These are phyloP conservation scores for Aspergillus costaricaensis DNA, from an alignment of 2,329 filamentous ascomycete genomes.

Conservation along the genomic window DNA sequence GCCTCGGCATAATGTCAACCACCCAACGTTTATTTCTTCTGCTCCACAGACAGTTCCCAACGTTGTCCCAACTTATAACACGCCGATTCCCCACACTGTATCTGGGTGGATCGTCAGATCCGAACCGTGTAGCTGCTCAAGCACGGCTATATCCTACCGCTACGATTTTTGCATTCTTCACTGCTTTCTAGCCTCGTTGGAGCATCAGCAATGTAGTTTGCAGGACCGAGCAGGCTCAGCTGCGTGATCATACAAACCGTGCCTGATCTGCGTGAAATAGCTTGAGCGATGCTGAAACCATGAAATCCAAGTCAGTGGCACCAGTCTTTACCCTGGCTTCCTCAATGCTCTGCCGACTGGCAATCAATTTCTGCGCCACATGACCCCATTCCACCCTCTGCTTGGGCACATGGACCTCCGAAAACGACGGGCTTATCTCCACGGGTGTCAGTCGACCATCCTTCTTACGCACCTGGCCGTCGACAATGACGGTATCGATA, in stretches of 20 bases:
- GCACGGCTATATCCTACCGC: too few species aligned
- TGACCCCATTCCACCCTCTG: background rate
- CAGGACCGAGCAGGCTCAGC: too few species aligned
- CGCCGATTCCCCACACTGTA: too few species aligned
- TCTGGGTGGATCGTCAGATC: too few species aligned
- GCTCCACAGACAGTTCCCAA: too few species aligned
- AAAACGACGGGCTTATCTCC: background rate
- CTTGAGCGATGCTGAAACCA: background rate
- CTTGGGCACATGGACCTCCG: background rate
- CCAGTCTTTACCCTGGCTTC: background rate
- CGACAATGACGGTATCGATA: background rate
- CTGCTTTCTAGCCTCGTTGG: too few species aligned
- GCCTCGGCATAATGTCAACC: too few species aligned
- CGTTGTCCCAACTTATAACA: too few species aligned
- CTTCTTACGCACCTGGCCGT: background rate
- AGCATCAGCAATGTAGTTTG: too few species aligned
- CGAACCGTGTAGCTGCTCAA: too few species aligned
- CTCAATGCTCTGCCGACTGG: background rate
- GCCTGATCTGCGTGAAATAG: background rate
- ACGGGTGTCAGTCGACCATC: background rate
- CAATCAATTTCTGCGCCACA: background rate
- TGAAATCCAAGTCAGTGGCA: background rate
- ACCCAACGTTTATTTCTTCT: too few species aligned
- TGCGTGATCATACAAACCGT: background rate
- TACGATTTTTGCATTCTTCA: too few species aligned